These are phyloP conservation scores for Aspergillus sp. DNA, from an alignment of 2,329 filamentous ascomycete genomes.

Conservation along the genomic window DNA sequence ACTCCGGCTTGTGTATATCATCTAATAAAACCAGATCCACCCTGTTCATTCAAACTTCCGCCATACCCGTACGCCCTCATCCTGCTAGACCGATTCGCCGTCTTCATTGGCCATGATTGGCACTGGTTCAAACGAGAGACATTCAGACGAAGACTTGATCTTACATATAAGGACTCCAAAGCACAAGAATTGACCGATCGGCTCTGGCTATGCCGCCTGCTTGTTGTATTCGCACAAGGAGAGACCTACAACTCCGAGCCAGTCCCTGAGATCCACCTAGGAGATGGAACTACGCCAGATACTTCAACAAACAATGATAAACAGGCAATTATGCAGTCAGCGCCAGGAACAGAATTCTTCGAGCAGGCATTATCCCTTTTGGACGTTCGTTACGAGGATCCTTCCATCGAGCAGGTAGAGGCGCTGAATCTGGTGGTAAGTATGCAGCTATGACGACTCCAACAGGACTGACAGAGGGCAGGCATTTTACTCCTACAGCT, in stretches of 20 bases:
- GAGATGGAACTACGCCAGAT: background rate
- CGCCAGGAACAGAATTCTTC: slow-evolving; percentile 15
- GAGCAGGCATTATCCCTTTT: slow-evolving; percentile 18
- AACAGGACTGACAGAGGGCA: background rate
- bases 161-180: background rate
- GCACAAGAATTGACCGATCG: background rate
- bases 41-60: background rate
- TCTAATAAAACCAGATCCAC: background rate
- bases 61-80: background rate
- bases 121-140: background rate
- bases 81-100: background rate
- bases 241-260: slow-evolving; percentile 14
- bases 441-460: background rate
- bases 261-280: slow-evolving; percentile 5
- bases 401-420: slow-evolving; percentile 20
- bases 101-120: slow-evolving; percentile 1
- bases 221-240: slow-evolving; percentile 19
- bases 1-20: too few species aligned
- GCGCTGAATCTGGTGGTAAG: slow-evolving; percentile 21
- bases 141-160: background rate
- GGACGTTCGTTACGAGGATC: slow-evolving; percentile 16
- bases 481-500: slow-evolving; percentile 22
- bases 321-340: too few species aligned
- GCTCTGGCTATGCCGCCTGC: slow-evolving; percentile 18
- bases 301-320: background rate